These are phyloP conservation scores for Talaromyces sp. DNA, from an alignment of 2,329 filamentous ascomycete genomes.

Conservation along the genomic window DNA sequence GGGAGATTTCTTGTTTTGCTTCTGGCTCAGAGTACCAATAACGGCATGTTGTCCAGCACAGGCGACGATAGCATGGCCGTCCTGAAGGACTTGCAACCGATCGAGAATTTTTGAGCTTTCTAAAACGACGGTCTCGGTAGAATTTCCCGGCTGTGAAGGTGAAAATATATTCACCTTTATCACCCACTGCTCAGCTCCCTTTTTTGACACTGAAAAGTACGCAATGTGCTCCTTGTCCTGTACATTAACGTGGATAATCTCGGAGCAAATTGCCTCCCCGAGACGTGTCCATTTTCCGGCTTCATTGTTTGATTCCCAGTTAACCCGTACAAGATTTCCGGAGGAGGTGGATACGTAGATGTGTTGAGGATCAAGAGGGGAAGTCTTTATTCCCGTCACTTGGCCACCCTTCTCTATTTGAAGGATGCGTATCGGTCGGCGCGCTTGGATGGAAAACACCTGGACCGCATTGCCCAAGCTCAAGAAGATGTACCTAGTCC, in stretches of 20 bases:
- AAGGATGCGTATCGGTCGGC: slow-evolving; percentile 72
- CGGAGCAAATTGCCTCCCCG: slow-evolving; percentile 29
- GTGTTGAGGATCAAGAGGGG: slow-evolving; percentile 45
- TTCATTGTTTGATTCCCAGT: slow-evolving; percentile 51
- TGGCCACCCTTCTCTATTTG: slow-evolving; percentile 45
- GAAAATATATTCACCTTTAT: slow-evolving; percentile 23
- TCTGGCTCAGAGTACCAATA: slow-evolving; percentile 49
- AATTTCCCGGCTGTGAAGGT: slow-evolving; percentile 12
- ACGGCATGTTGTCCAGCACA: slow-evolving; percentile 48
- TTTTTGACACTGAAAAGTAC: slow-evolving; percentile 35
- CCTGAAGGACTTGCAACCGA: slow-evolving; percentile 24
- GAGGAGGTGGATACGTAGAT: slow-evolving; percentile 51
- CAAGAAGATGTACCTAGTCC: slow-evolving; percentile 64
- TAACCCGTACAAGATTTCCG: slow-evolving; percentile 53
- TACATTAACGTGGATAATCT: slow-evolving; percentile 16
- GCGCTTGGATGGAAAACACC: slow-evolving; percentile 76
- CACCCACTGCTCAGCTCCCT: slow-evolving; percentile 31
- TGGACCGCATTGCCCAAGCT: slow-evolving; percentile 71
- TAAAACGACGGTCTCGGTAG: slow-evolving; percentile 20
- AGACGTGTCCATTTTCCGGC: slow-evolving; percentile 41
- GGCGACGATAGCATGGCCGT: slow-evolving; percentile 34
- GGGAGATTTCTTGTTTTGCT: slow-evolving; percentile 26
- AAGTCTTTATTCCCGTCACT: slow-evolving; percentile 51
- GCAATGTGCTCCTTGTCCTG: slow-evolving; percentile 26
- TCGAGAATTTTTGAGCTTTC: slow-evolving; percentile 26